These are phyloP conservation scores for Metschnikowia sp. DNA, from an alignment of 805 yeast genomes.

Conservation along the genomic window DNA sequence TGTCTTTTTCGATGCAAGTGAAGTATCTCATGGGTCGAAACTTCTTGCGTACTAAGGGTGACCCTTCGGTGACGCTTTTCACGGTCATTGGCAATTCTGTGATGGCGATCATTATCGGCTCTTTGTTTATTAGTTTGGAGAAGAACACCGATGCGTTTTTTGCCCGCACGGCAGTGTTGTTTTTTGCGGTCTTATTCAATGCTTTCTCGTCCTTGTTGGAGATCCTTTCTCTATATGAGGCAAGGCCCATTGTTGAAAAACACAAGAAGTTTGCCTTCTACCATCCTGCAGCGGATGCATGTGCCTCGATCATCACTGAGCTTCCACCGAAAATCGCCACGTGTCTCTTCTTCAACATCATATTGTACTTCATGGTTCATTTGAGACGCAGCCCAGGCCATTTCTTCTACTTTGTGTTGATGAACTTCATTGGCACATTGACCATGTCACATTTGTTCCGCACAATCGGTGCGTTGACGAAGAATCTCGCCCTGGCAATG, in stretches of 20 bases:
- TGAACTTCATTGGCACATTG: slow-evolving; percentile 15
- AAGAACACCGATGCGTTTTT: slow-evolving; percentile 51
- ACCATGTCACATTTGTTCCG: slow-evolving; percentile 39
- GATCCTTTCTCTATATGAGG: slow-evolving; percentile 51
- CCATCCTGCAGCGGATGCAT: slow-evolving; percentile 69
- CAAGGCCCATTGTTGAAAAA: slow-evolving; percentile 61
- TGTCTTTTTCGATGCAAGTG: slow-evolving; percentile 24
- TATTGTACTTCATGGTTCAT: slow-evolving; percentile 25
- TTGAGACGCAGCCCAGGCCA: slow-evolving; percentile 33
- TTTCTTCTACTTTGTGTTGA: slow-evolving; percentile 34
- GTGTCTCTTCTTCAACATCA: slow-evolving; percentile 29
- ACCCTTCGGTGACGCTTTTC: slow-evolving; percentile 51
- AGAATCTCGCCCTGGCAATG: slow-evolving; percentile 37
- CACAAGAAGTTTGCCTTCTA: slow-evolving; percentile 70
- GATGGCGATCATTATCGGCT: slow-evolving; percentile 57
- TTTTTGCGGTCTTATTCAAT: slow-evolving; percentile 56
- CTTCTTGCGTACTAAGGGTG: slow-evolving; percentile 50
- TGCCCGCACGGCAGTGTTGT: slow-evolving; percentile 58
- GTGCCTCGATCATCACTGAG: slow-evolving; percentile 56
- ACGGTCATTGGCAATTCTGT: slow-evolving; percentile 48
- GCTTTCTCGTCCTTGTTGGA: slow-evolving; percentile 59
- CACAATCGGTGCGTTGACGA: slow-evolving; percentile 38
- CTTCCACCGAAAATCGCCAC: slow-evolving; percentile 52
- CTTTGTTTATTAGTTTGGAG: slow-evolving; percentile 51
- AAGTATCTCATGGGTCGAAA: slow-evolving; percentile 51